Percentiles rank a stretch among this genome's conserved stretches.
phyloP scores from a whole-genome alignment of 2,329 filamentous ascomycete species.

The Fusarium sp. region DNA sequence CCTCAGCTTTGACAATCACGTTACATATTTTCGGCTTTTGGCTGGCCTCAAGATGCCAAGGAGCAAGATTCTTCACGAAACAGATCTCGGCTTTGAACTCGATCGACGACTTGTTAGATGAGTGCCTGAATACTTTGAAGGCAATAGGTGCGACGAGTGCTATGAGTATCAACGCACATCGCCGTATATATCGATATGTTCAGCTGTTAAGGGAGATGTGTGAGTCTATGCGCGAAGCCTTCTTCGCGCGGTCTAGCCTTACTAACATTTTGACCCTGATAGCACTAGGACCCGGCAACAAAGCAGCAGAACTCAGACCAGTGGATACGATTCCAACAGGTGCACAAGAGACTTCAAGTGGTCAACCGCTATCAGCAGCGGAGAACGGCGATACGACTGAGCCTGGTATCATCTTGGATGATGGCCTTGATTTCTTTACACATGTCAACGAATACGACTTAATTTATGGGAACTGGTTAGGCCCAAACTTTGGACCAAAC shows the following conservation, averaged over 20 bases:
- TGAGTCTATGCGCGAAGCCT: background rate
- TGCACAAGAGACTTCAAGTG: too few relatives aligned
- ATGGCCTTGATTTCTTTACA: too few relatives aligned
- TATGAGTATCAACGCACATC: constrained; percentile 3
- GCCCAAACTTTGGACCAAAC: too few relatives aligned
- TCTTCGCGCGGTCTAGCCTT: background rate
- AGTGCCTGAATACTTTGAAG: background rate
- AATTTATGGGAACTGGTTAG: too few relatives aligned
- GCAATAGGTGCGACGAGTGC: background rate
- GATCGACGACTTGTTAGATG: background rate
- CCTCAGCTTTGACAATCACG: background rate
- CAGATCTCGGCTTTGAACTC: background rate
- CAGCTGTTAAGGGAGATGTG: constrained; percentile 41
- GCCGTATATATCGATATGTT: constrained; percentile 7
- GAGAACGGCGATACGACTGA: too few relatives aligned
- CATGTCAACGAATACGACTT: too few relatives aligned
- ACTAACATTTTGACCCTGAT: too few relatives aligned
- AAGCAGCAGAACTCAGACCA: too few relatives aligned
- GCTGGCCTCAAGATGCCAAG: background rate
- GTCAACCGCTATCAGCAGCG: too few relatives aligned
- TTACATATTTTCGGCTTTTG: background rate
- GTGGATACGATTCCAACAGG: too few relatives aligned
- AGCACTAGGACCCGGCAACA: too few relatives aligned
- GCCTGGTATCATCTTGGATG: too few relatives aligned
- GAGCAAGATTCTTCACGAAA: background rate